phyloP scores from a whole-genome alignment of 305 asterid species.

The Euphrasia arctica region DNA sequence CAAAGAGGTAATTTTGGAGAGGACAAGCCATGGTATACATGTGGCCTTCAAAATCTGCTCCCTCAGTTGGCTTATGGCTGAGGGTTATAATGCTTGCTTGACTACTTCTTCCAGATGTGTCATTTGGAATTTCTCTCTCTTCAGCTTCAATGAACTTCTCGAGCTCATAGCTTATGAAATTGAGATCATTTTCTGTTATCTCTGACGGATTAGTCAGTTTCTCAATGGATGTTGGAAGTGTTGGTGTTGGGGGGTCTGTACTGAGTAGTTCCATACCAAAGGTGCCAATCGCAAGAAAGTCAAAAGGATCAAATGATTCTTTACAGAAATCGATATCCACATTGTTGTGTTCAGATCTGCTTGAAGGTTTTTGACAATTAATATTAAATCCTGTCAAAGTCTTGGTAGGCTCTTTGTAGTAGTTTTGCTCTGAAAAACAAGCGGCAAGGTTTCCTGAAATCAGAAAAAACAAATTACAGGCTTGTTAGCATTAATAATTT shows the following conservation, averaged over 20 bases:
- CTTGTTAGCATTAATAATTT: slow-evolving; percentile 22
- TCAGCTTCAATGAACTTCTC: slow-evolving; percentile 71
- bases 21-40: slow-evolving; percentile 43
- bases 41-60: slow-evolving; percentile 40
- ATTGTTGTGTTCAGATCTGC: slow-evolving; percentile 28
- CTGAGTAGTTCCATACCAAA: slow-evolving; percentile 52
- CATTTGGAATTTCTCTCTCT: slow-evolving; percentile 47
- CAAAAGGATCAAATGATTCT: slow-evolving; percentile 46
- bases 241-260: slow-evolving; percentile 72
- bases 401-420: slow-evolving; percentile 40
- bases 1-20: slow-evolving; percentile 67
- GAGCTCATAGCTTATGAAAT: slow-evolving; percentile 58
- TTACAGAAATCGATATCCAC: slow-evolving; percentile 43
- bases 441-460: slow-evolving; percentile 48
- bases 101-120: slow-evolving; percentile 58
- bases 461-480: slow-evolving; percentile 21
- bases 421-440: slow-evolving; percentile 40
- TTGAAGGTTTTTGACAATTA: slow-evolving; percentile 31
- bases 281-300: slow-evolving; percentile 86
- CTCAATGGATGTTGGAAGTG: slow-evolving; percentile 41
- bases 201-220: slow-evolving; percentile 34
- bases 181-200: slow-evolving; percentile 58
- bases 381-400: slow-evolving; percentile 30
- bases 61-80: slow-evolving; percentile 43
- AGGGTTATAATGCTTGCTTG: slow-evolving; percentile 57